Conservation (phyloP, 345 rosid genomes). For the Anastatica hierochuntica region DNA sequence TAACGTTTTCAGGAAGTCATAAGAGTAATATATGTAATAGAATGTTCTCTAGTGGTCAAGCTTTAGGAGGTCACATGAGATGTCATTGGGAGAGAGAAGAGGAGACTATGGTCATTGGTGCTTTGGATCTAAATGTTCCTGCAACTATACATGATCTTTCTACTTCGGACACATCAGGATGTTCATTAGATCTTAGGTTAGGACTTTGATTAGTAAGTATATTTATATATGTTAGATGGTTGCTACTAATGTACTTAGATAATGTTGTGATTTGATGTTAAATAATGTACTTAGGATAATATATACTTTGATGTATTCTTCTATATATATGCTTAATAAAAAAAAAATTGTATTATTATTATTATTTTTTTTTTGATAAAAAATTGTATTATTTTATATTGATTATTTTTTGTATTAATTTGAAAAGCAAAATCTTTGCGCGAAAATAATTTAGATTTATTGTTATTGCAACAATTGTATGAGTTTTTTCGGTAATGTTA, state of each 20-base stretch:
- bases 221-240: not conserved
- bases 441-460: too few species aligned
- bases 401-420: too few species aligned
- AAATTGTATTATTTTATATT: too few species aligned
- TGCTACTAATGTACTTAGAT: not conserved
- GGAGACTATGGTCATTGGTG: slow-evolving; percentile 23
- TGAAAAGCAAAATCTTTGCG: too few species aligned
- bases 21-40: slow-evolving; percentile 52
- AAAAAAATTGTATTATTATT: too few species aligned
- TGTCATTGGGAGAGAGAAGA: slow-evolving; percentile 63
- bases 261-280: too few species aligned
- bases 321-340: too few species aligned
- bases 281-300: too few species aligned
- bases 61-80: slow-evolving; percentile 74
- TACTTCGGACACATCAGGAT: slow-evolving; percentile 32
- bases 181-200: slow-evolving; percentile 66
- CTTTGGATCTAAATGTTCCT: slow-evolving; percentile 62
- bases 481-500: too few species aligned
- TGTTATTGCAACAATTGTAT: too few species aligned
- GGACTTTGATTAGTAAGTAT: slow-evolving; percentile 36
- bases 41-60: slow-evolving; percentile 63
- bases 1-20: slow-evolving; percentile 33
- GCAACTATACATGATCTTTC: slow-evolving; percentile 38
- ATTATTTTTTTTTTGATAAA: too few species aligned
- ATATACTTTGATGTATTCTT: too few species aligned